Conservation (phyloP, 352 stramenopile species). For the Phytophthora crassamura region DNA sequence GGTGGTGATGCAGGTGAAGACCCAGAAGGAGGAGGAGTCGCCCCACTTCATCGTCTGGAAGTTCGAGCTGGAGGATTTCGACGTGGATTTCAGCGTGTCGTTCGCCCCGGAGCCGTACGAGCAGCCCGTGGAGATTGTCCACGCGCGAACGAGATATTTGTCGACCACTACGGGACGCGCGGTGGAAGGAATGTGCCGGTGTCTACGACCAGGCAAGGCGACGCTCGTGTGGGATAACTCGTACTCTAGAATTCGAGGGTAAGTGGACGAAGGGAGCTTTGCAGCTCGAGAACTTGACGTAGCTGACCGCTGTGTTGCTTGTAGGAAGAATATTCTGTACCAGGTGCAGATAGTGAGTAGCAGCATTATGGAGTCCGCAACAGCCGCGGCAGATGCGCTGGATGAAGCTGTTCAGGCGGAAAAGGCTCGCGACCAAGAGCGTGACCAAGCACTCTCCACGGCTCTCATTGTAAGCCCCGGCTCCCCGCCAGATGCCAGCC, state of each 20-base stretch:
- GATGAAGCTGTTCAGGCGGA: slow-evolving; percentile 70
- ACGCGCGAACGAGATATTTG: slow-evolving; percentile 69
- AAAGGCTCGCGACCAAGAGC: slow-evolving; percentile 47
- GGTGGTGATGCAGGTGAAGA: slow-evolving; percentile 48
- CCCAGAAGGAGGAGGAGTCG: slow-evolving; percentile 26
- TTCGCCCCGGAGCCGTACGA: slow-evolving; percentile 54
- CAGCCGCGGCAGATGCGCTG: slow-evolving; percentile 70
- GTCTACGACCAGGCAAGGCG: slow-evolving; percentile 55
- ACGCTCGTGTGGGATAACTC: slow-evolving; percentile 84
- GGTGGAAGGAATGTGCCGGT: slow-evolving; percentile 77
- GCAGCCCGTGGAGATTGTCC: slow-evolving; percentile 64
- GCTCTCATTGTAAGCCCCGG: slow-evolving; percentile 47
- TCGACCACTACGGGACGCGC: slow-evolving; percentile 52
- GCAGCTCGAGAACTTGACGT: background rate
- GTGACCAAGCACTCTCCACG: slow-evolving; percentile 41
- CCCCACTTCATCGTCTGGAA: slow-evolving; percentile 83
- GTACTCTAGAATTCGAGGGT: slow-evolving; percentile 80
- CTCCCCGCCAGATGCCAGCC: slow-evolving; percentile 6
- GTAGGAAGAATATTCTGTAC: slow-evolving; percentile 81
- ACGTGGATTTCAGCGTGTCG: slow-evolving; percentile 79
- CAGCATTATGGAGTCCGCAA: slow-evolving; percentile 78
- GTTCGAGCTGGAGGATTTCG: slow-evolving; percentile 84
- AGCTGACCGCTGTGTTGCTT: background rate
- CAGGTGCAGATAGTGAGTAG: slow-evolving; percentile 72
- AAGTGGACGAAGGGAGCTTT: slow-evolving; percentile 6